phyloP scores from a whole-genome alignment of 2,329 filamentous ascomycete genomes.

The Endoconidiophora laricicola region DNA sequence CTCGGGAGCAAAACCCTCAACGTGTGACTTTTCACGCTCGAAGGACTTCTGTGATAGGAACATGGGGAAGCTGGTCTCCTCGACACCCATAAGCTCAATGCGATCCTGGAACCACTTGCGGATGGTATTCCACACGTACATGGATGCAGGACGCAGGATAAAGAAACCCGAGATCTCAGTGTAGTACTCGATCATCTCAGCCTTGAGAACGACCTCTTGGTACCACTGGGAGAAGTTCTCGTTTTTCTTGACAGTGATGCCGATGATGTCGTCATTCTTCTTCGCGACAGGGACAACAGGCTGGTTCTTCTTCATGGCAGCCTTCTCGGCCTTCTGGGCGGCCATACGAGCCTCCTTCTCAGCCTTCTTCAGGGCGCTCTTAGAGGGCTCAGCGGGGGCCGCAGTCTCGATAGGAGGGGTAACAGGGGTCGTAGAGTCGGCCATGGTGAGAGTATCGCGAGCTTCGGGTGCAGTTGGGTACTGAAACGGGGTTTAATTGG shows the following conservation, averaged over 20 bases:
- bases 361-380: slow-evolving; percentile 49
- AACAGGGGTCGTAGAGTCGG: slow-evolving; percentile 14
- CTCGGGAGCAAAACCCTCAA: slow-evolving; percentile 95
- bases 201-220: slow-evolving; percentile 91
- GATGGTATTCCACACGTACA: slow-evolving; percentile 51
- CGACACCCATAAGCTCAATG: slow-evolving; percentile 83
- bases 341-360: slow-evolving; percentile 46
- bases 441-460: slow-evolving; percentile 11
- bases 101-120: slow-evolving; percentile 51
- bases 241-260: slow-evolving; percentile 72
- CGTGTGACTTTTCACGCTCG: slow-evolving; percentile 79
- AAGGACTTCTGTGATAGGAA: slow-evolving; percentile 88
- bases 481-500: neutral
- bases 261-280: slow-evolving; percentile 56
- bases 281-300: slow-evolving; percentile 39
- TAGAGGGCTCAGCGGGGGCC: slow-evolving; percentile 28
- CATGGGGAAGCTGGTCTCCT: slow-evolving; percentile 92
- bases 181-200: slow-evolving; percentile 96
- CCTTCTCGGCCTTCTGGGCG: slow-evolving; percentile 45
- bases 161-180: slow-evolving; percentile 89
- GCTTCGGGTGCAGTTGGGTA: neutral
- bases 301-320: slow-evolving; percentile 37
- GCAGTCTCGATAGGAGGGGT: slow-evolving; percentile 18
- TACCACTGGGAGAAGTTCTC: slow-evolving; percentile 92
- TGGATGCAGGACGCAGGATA: slow-evolving; percentile 59